phyloP scores from a whole-genome alignment of 179 eudicot genomes.

The Spergularia azorica region DNA sequence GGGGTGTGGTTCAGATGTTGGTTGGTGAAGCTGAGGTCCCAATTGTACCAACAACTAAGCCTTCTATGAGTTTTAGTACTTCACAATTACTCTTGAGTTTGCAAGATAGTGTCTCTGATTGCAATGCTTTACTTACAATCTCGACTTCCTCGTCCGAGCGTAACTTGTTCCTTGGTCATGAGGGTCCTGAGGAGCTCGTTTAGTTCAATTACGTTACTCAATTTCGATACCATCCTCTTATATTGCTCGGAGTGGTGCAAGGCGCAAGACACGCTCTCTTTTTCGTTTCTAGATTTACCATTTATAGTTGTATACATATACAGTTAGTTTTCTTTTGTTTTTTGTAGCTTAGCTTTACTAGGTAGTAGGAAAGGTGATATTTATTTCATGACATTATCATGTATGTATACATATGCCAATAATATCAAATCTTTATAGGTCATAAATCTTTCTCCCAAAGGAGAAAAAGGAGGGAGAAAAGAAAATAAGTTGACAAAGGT shows the following conservation, averaged over 20 bases:
- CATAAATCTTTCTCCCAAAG: slow-evolving; percentile 7
- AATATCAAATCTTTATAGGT: neutral
- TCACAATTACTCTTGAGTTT: slow-evolving; percentile 54
- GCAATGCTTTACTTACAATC: slow-evolving; percentile 56
- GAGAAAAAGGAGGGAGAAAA: neutral
- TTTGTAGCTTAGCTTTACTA: neutral
- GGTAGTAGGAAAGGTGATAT: neutral
- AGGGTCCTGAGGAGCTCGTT: slow-evolving; percentile 23
- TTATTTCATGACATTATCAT: slow-evolving; percentile 11
- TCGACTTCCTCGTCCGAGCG: slow-evolving; percentile 55
- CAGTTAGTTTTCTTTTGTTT: neutral
- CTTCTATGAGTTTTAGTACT: slow-evolving; percentile 59
- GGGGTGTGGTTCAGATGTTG: slow-evolving; percentile 68
- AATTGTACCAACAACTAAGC: slow-evolving; percentile 54
- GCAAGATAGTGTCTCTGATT: slow-evolving; percentile 75
- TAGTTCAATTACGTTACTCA: neutral
- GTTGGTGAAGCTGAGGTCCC: slow-evolving; percentile 66
- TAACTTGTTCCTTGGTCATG: slow-evolving; percentile 26
- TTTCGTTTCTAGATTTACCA: too few relatives aligned
- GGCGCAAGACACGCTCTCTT: too few relatives aligned
- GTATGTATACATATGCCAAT: neutral
- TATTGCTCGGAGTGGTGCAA: neutral
- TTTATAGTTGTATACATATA: neutral
- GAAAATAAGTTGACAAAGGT: neutral
- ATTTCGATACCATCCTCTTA: neutral